Percentiles rank a stretch among this genome's conserved stretches.
Conservation (phyloP, 345 rosid genomes). For the Sonneratia alba region DNA sequence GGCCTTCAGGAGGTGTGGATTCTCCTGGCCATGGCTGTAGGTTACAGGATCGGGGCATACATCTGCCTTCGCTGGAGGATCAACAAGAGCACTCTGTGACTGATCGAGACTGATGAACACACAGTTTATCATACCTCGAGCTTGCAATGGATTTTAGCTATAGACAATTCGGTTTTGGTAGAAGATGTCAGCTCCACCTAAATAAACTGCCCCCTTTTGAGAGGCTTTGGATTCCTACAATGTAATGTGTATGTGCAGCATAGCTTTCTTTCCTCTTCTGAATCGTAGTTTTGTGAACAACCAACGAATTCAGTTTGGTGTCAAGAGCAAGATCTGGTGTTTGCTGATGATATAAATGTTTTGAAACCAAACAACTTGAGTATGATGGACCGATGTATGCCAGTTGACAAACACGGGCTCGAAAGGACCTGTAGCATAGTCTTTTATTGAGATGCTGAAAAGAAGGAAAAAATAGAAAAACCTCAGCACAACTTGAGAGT, state of each 20-base stretch:
- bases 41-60: constrained; percentile 59
- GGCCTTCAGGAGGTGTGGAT: constrained; percentile 90
- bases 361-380: background rate
- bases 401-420: too few species aligned
- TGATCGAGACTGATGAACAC: background rate
- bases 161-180: too few species aligned
- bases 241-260: background rate
- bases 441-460: background rate
- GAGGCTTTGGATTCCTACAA: background rate
- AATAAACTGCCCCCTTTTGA: background rate
- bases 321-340: too few species aligned
- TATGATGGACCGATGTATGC: background rate
- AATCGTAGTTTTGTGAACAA: too few species aligned
- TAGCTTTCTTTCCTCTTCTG: too few species aligned
- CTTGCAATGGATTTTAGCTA: background rate
- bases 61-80: constrained; percentile 63
- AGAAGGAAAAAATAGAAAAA: too few species aligned
- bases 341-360: background rate
- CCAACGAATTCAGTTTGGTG: too few species aligned
- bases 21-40: constrained; percentile 69
- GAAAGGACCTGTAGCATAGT: too few species aligned
- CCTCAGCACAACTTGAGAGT: too few species aligned
- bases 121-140: background rate
- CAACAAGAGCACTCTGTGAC: constrained; percentile 46
- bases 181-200: background rate